Evolutionary conservation across 2,329 filamentous ascomycete species (phyloP), one percentile per base, ranked within the genome.

Genomic region (Triangularia verruculosa): DNA sequence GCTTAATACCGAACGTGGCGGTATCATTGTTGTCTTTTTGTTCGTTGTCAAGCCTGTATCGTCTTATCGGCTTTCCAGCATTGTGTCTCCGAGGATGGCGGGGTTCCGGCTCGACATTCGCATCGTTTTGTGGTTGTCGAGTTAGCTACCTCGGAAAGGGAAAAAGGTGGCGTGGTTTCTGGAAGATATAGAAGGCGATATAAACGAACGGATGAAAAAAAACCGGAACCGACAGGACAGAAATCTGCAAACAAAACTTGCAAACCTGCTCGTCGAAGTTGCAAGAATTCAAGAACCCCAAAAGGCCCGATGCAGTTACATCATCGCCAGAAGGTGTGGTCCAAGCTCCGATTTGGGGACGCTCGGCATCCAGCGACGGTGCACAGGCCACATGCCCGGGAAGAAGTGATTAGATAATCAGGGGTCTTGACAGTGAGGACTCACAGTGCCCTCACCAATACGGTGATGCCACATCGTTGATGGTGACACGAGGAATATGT

Each of bases 301-400:
- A 47, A 47, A 47, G 39, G 39, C 39, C 51, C 51, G 25, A 24
- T 28, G 2, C 22, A 47, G 57, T 59, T 59, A 59, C 57, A 59
- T 59, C 57, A 59, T 59, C 57, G 54, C 54, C 27, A 28, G n/a
- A 43, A 17, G 39, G 57, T 15, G 15, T 24, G 57, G 57, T 39
- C 57, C 57, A 59, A 59, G 57, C 57, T 59, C 57, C 39, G 24
- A 25, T 58, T 56, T 43, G 39, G 4, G n/a, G 34, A n/a, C 15
- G 34, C 34, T 39, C 34, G 34, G 39, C 39, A 47, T 47, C 20
- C 39, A 47, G 39, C 6, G 7, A 47, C 34, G 34, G 34, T 7
- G 39, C 39, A 47, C n/a, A 20, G n/a, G n/a, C 39, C 39, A 47
- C 34, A 22, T 47, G 3, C 2, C 5, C 11, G 4, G 3, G 30